These are phyloP conservation scores for Microdochium nivale DNA, from an alignment of 2,329 filamentous ascomycete genomes.

Conservation along the genomic window DNA sequence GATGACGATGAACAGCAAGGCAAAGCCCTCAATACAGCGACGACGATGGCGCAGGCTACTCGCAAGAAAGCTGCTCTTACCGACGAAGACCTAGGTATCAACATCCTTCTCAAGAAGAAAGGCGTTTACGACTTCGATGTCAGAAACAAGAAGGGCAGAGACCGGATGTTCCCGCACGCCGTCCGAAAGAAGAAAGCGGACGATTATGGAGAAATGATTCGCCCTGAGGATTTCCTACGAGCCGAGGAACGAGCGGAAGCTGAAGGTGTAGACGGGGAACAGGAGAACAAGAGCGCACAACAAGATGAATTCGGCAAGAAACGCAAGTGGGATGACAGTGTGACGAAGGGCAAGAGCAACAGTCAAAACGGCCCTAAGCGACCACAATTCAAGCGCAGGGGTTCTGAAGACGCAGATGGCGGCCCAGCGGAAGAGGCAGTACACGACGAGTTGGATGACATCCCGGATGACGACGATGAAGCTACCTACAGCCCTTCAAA, in stretches of 20 bases:
- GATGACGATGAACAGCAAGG: slow-evolving; percentile 87
- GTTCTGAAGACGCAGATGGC: slow-evolving; percentile 38
- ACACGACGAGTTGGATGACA: slow-evolving; percentile 48
- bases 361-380: slow-evolving; percentile 46
- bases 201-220: slow-evolving; percentile 89
- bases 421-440: slow-evolving; percentile 27
- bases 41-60: slow-evolving; percentile 73
- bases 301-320: slow-evolving; percentile 77
- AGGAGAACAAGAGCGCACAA: slow-evolving; percentile 36
- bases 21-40: slow-evolving; percentile 81
- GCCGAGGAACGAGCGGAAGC: slow-evolving; percentile 81
- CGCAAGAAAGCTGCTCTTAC: slow-evolving; percentile 79
- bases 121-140: slow-evolving; percentile 92
- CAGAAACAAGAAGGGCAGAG: slow-evolving; percentile 80
- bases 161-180: slow-evolving; percentile 85
- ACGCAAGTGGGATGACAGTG: slow-evolving; percentile 79
- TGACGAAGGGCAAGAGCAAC: slow-evolving; percentile 29
- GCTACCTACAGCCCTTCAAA: slow-evolving; percentile 61
- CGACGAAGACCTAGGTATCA: slow-evolving; percentile 87
- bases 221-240: slow-evolving; percentile 85
- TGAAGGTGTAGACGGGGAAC: slow-evolving; percentile 54
- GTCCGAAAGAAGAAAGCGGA: slow-evolving; percentile 72
- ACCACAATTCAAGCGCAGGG: slow-evolving; percentile 34
- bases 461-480: slow-evolving; percentile 47
- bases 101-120: slow-evolving; percentile 79